Base-by-base conservation (phyloP, 2,329 filamentous ascomycete species). In the Penicillium occitanis region DNA sequence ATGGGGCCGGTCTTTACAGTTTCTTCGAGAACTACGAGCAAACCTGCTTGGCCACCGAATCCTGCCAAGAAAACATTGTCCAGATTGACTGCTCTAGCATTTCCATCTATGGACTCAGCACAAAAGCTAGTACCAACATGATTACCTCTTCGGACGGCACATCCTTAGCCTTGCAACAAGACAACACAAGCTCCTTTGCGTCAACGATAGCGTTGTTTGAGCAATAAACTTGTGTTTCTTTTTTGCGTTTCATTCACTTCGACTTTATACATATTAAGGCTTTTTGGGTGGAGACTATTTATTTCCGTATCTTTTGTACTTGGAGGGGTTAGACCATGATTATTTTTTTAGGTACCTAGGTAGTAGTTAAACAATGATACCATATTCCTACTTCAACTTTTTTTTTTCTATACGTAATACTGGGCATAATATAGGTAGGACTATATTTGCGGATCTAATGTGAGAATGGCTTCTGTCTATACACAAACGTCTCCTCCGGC, bases 21-120 rank as follows among this genome's bases (percentile, higher is more conserved):
- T 94, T 94, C 85, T 94, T 92, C 74, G 86, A 94, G 77, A 92
- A 93, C 83, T 94, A 94, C 79, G 81, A 79, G 44, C 90, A 93
- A 78, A 82, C 83, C 19, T 95, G 91, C 72, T 84, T 93, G 17
- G 77, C 79, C 44, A 83, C 83, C 10, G 85, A 91, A 75, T 86
- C 85, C 70, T 95, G 91, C 81, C 91, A 94, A 78, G 83, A 88
- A 66, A 90, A 92, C 79, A 93, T 95, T 80, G 84, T 93, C 57
- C 87, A 87, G 70, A 81, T 94, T 42, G 88, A 92, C 77, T 85
- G 86, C 74, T 90, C 82, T 0, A 72, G 83, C 61, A 82, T 92
- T 46, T 81, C 87, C 70, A 76, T 93, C 44, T 91, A 86, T 69
- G 91, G 86, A 7, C 78, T 93, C 64, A 91, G 85, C 79, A 93